Evolutionary conservation across 2,329 filamentous ascomycete species (phyloP).

Genomic region (Mycogone perniciosa): DNA sequence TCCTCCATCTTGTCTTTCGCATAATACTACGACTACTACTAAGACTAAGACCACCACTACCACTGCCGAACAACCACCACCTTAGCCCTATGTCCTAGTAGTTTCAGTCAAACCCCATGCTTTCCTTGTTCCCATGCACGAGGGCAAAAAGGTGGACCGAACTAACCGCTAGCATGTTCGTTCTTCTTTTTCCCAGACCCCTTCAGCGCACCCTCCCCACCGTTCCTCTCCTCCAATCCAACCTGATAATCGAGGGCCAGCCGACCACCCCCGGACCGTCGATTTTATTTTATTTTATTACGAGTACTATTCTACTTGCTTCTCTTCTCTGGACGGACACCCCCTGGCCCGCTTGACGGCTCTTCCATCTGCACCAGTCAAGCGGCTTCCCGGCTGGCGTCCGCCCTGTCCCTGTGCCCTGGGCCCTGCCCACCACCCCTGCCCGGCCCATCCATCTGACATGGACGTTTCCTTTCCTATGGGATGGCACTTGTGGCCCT

Average conservation of each 20-base stretch:
- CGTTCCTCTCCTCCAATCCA: constrained; percentile 15
- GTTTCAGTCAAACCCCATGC: constrained; percentile 8
- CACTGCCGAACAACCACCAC: neutral
- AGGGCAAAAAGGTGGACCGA: neutral
- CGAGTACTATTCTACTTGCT: no score
- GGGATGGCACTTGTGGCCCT: constrained; percentile 11
- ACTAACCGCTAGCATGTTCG: neutral
- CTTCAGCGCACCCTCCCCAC: constrained; percentile 17
- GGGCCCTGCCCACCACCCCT: constrained; percentile 14
- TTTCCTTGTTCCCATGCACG: constrained; percentile 10
- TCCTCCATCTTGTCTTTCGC: no score
- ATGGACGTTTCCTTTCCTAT: constrained; percentile 21
- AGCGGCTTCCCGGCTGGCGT: constrained; percentile 26
- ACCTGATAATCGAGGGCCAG: constrained; percentile 1
- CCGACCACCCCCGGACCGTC: constrained; percentile 16
- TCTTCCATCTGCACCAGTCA: constrained; percentile 12
- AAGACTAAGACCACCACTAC: neutral
- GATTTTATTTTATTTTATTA: constrained; percentile 16
- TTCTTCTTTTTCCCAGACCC: constrained; percentile 17
- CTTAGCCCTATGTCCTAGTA: constrained; percentile 9
- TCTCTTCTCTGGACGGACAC: constrained; percentile 1
- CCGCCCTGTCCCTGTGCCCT: constrained; percentile 21
- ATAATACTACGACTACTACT: no score
- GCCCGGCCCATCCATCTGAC: constrained; percentile 16
- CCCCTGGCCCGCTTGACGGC: constrained; percentile 12